Conservation (phyloP, 2,329 filamentous ascomycete species). For the Cadophora sp. region DNA sequence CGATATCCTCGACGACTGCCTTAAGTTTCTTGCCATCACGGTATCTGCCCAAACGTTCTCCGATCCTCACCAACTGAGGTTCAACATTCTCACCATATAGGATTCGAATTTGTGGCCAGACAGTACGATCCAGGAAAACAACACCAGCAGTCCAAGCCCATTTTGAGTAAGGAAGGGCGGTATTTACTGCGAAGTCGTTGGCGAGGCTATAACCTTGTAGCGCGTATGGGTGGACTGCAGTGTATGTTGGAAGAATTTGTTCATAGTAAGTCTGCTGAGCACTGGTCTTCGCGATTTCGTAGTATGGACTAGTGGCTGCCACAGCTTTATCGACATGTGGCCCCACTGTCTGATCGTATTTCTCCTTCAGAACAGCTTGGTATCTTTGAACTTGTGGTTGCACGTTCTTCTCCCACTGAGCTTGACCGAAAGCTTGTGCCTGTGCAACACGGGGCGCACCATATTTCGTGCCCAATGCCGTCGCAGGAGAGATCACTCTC, state of each 20-base stretch:
- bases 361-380: slow-evolving; percentile 62
- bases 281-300: slow-evolving; percentile 67
- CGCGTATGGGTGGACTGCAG: slow-evolving; percentile 75
- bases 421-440: slow-evolving; percentile 67
- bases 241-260: slow-evolving; percentile 77
- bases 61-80: slow-evolving; percentile 91
- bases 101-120: slow-evolving; percentile 82
- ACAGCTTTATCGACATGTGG: slow-evolving; percentile 74
- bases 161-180: slow-evolving; percentile 73
- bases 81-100: slow-evolving; percentile 93
- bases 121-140: slow-evolving; percentile 73
- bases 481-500: slow-evolving; percentile 71
- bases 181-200: slow-evolving; percentile 70
- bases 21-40: slow-evolving; percentile 66
- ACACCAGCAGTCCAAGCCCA: slow-evolving; percentile 74
- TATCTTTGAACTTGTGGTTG: slow-evolving; percentile 76
- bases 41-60: slow-evolving; percentile 83
- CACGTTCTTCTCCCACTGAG: slow-evolving; percentile 80
- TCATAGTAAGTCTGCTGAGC: slow-evolving; percentile 73
- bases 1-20: slow-evolving; percentile 61
- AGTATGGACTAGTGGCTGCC: slow-evolving; percentile 72
- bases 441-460: slow-evolving; percentile 75
- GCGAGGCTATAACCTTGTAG: slow-evolving; percentile 70
- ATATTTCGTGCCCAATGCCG: slow-evolving; percentile 72
- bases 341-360: slow-evolving; percentile 75